Evolutionary conservation across 2,329 filamentous ascomycete genomes (phyloP).

Genomic region (Colletotrichum nymphaeae): DNA sequence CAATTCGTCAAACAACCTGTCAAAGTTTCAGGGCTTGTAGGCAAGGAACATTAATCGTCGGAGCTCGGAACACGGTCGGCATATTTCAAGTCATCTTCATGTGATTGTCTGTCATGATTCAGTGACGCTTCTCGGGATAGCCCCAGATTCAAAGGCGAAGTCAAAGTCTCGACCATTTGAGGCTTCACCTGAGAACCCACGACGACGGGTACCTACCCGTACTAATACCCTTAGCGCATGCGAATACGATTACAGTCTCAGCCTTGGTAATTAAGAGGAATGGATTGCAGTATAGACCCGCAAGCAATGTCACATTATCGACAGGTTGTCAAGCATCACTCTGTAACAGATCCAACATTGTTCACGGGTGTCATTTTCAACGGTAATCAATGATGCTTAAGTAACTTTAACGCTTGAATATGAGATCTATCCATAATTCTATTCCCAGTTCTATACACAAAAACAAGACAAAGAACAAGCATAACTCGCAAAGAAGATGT

Average conservation of each 20-base stretch:
- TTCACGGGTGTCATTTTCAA: not conserved
- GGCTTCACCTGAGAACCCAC: too few relatives aligned
- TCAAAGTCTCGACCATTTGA: not conserved
- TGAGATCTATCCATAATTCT: conserved; percentile 5
- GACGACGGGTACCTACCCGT: not conserved
- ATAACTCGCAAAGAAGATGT: conserved; percentile 20
- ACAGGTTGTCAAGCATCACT: not conserved
- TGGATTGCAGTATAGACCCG: not conserved
- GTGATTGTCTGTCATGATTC: not conserved
- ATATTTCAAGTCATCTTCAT: not conserved
- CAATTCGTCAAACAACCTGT: not conserved
- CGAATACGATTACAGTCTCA: not conserved
- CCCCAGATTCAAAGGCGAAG: not conserved
- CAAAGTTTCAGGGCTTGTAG: not conserved
- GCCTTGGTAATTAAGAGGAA: not conserved
- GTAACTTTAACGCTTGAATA: not conserved
- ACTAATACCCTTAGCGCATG: not conserved
- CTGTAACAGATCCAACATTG: too few relatives aligned
- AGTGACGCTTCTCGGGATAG: not conserved
- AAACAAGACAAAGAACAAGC: conserved; percentile 14
- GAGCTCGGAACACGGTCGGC: not conserved
- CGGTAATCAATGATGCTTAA: too few relatives aligned
- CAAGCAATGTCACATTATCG: not conserved
- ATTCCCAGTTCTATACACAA: conserved; percentile 6
- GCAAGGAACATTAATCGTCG: not conserved